Evolutionary conservation across 140 eudicot species (phyloP), one percentile per base, ranked within the genome.

Genomic region (Stevia rebaudiana): DNA sequence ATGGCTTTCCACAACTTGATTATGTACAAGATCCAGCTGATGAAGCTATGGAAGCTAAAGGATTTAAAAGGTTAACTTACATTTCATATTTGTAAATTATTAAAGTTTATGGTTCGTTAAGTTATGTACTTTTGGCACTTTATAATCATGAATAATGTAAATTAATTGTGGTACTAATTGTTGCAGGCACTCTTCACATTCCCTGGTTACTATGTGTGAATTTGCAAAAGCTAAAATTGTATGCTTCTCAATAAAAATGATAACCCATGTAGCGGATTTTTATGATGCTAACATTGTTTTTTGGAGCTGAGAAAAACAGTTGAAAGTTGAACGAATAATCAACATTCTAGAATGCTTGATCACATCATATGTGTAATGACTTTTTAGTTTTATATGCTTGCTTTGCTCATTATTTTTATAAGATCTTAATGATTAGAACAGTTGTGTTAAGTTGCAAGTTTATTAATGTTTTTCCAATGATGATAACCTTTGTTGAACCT

Each of bases 181-280:
- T 37, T 73, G 39, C 68, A 88, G 94, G 81, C 94, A 88, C 70
- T 79, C 87, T 63, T 87, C 94, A 37, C 96, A 88, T n/a, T n/a
- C n/a, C n/a, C n/a, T n/a, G n/a, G n/a, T n/a, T n/a, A n/a, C n/a
- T n/a, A n/a, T n/a, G n/a, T n/a, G n/a, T n/a, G n/a, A n/a, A n/a
- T n/a, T n/a, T n/a, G n/a, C n/a, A n/a, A 33, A 54, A 30, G 43
- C 44, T 0, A 56, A 55, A 31, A 7, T 15, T 9, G 44, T 56
- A 30, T 30, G 8, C 43, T 31, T 31, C 11, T 31, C 15, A 28
- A 6, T 0, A 11, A 13, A 4, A 8, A 36, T 6, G 11, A 36
- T 6, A 36, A 36, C 21, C 7, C 13, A 9, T 18, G 28, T 47
- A 15, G 18, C 59, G 31, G 40, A 47, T 30, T 13, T 25, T 22